Percentiles rank a stretch among this genome's conserved stretches.
These are phyloP conservation scores for Aureobasidium sp. DNA, from an alignment of 2,329 filamentous ascomycete species.

Conservation along the genomic window DNA sequence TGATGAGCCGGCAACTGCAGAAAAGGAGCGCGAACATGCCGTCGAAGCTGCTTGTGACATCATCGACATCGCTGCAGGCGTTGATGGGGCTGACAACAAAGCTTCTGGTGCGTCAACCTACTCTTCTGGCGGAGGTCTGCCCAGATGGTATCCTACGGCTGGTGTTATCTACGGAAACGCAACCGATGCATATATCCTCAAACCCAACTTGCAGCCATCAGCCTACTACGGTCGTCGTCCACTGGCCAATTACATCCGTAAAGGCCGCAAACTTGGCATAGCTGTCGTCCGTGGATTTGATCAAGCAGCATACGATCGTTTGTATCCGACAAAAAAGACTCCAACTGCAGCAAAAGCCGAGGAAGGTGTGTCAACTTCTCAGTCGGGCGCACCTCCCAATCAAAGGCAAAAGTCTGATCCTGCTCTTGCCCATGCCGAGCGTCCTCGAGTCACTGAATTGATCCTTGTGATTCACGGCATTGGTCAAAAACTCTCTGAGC, in stretches of 20 bases:
- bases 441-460: slow-evolving; percentile 71
- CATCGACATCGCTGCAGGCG: slow-evolving; percentile 42
- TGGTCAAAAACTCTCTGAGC: slow-evolving; percentile 89
- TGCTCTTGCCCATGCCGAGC: slow-evolving; percentile 58
- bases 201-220: slow-evolving; percentile 77
- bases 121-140: slow-evolving; percentile 37
- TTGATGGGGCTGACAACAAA: slow-evolving; percentile 42
- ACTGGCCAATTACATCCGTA: slow-evolving; percentile 71
- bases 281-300: slow-evolving; percentile 88
- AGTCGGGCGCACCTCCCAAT: slow-evolving; percentile 37
- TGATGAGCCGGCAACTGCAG: slow-evolving; percentile 34
- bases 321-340: slow-evolving; percentile 52
- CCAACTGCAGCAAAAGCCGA: slow-evolving; percentile 36
- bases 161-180: slow-evolving; percentile 82
- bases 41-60: slow-evolving; percentile 41
- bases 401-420: slow-evolving; percentile 42
- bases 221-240: slow-evolving; percentile 76
- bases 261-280: slow-evolving; percentile 73
- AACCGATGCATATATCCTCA: slow-evolving; percentile 72
- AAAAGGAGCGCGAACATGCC: slow-evolving; percentile 37
- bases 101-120: slow-evolving; percentile 38
- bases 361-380: slow-evolving; percentile 39
- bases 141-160: slow-evolving; percentile 61
- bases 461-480: slow-evolving; percentile 92
- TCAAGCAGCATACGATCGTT: slow-evolving; percentile 63